phyloP scores from a whole-genome alignment of 192 early-diverging fungal genomes.

The Podila epigama region DNA sequence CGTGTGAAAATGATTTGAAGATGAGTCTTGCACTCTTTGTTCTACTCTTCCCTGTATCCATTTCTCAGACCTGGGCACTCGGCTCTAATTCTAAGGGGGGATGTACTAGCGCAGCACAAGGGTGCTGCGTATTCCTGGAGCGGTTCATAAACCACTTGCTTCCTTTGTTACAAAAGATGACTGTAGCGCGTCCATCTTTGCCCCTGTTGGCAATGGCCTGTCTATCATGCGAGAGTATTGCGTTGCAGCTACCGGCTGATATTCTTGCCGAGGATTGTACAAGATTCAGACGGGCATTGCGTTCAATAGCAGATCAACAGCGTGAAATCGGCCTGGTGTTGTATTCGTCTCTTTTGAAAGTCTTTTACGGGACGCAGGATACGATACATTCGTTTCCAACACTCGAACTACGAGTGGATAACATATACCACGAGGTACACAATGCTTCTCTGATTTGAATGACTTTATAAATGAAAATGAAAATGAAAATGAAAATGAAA shows the following conservation, averaged over 20 bases:
- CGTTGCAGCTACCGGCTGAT: neutral
- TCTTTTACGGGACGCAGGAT: neutral
- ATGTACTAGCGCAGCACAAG: neutral
- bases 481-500: too few relatives aligned
- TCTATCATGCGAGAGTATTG: neutral
- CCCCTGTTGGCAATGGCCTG: neutral
- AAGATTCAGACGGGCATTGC: neutral
- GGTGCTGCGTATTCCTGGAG: neutral
- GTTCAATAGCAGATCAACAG: neutral
- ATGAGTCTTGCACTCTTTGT: neutral
- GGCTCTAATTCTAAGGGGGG: neutral
- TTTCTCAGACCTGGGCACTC: neutral
- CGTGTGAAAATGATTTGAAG: neutral
- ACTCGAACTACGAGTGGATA: neutral
- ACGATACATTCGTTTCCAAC: neutral
- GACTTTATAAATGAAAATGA: neutral
- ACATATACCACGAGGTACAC: too few relatives aligned
- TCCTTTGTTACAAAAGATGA: slow-evolving; percentile 10
- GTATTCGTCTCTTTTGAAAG: neutral
- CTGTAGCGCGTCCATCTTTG: neutral
- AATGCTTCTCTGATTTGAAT: too few relatives aligned
- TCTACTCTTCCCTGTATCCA: neutral
- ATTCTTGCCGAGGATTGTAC: neutral
- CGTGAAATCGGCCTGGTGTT: neutral
- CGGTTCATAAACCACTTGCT: neutral